Base-by-base conservation (phyloP, 306 rosid genomes). In the Calophaca sinica region DNA sequence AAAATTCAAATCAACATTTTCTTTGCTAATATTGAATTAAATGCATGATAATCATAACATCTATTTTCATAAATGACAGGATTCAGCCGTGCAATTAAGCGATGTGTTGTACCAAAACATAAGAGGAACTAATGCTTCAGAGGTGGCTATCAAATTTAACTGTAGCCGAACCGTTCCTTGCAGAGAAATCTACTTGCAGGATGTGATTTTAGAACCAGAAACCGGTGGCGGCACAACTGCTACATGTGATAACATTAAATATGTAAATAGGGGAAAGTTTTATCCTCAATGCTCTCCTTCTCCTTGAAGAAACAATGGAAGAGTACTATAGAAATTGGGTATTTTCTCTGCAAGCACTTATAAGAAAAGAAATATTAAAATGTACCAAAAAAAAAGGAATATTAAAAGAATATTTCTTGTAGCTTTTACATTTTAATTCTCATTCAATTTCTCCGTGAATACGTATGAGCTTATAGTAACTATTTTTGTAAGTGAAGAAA, bases 81-180 rank as follows among this genome's bases (percentile, higher is more conserved):
- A 3, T 7, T 85, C 85, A 12, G 93, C 85, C 0, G 97, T 93
- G 49, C 62, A 81, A 76, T 58, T 91, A 62, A 91, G 96, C 84
- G 72, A 82, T 5, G 91, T 93, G 44, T n/a, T 58, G 7, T 93
- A 85, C 87, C 79, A 70, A 32, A 91, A 93, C 76, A 88, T 89
- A 5, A 72, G 38, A 68, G 98, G 98, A 70, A 89, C 98, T 0
- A 93, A 96, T 74, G 92, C 89, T 5, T 85, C 98, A 3, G 58
- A 89, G 59, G 87, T 86, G 36, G 97, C 97, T 2, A 85, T 93
- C 31, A 86, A 73, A 14, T 89, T 93, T 46, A 74, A 87, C 11
- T 93, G 98, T 70, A 93, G 93, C 88, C 42, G 59, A 70, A n/a
- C 5, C 4, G 13, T 82, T 4, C 88, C 89, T n/a, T 93, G 98